A percentile compares a stretch with the other conserved stretches of the same genome.
These are phyloP conservation scores for Pisolithus thermaeus DNA, from an alignment of 1,284 basidiomycete genomes.

Conservation along the genomic window DNA sequence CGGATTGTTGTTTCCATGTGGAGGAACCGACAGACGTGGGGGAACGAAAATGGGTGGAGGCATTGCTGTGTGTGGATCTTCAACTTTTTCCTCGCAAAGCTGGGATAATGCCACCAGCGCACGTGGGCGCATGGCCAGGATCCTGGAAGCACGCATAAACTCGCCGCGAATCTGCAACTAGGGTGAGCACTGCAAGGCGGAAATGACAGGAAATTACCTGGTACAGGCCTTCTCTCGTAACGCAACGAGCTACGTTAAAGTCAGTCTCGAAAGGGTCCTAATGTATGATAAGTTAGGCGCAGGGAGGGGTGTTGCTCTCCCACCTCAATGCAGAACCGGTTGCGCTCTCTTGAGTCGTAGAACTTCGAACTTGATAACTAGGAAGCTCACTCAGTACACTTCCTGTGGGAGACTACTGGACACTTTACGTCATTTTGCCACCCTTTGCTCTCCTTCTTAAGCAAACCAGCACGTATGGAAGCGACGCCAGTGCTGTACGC, in stretches of 20 bases:
- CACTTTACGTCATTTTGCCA: slow-evolving; percentile 87
- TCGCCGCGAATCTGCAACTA: slow-evolving; percentile 91
- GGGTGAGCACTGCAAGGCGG: slow-evolving; percentile 2
- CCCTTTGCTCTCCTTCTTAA: slow-evolving; percentile 89
- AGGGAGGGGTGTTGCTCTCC: slow-evolving; percentile 12
- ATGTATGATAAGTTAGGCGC: slow-evolving; percentile 11
- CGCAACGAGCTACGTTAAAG: slow-evolving; percentile 95
- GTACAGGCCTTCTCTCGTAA: slow-evolving; percentile 94
- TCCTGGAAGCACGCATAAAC: slow-evolving; percentile 93
- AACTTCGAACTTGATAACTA: slow-evolving; percentile 45
- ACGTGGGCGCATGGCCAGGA: slow-evolving; percentile 71
- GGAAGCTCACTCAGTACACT: slow-evolving; percentile 6
- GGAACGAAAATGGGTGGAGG: slow-evolving; percentile 47
- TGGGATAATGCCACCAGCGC: slow-evolving; percentile 77
- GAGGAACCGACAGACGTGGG: slow-evolving; percentile 52
- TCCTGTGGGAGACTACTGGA: neutral
- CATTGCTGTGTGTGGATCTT: slow-evolving; percentile 33
- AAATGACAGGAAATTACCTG: slow-evolving; percentile 45
- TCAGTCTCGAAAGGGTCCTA: slow-evolving; percentile 95
- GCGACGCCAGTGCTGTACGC: slow-evolving; percentile 88
- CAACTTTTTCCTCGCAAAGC: slow-evolving; percentile 75
- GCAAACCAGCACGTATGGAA: slow-evolving; percentile 83
- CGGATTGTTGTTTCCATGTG: slow-evolving; percentile 60
- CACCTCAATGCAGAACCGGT: slow-evolving; percentile 92
- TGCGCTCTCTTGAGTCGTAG: slow-evolving; percentile 80